Base-by-base conservation (phyloP, 768 basidiomycete genomes). In the Leccinum truebloodii region DNA sequence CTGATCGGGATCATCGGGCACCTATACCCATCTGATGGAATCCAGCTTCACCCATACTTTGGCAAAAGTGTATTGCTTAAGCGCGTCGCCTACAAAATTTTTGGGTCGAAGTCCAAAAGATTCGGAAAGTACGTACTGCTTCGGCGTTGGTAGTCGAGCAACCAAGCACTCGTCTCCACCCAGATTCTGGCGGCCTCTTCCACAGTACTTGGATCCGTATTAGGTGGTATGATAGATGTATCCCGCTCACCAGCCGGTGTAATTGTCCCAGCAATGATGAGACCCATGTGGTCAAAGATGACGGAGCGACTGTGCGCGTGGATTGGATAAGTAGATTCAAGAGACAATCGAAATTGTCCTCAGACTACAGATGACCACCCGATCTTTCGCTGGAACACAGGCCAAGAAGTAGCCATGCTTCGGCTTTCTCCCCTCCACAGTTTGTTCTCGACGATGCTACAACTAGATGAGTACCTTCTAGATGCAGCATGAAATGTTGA, bases 131-230 rank as follows among this genome's bases (percentile, higher is more conserved):
- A 58, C 76, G 26, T 70, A 86, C 83, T 70, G 63, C 83, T 64
- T 28, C 76, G 69, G 37, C 79, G 80, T 56, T 77, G 80, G 63
- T 81, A 90, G 57, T 90, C 83, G 4, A 78, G 74, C 20, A 87
- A 65, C 86, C 86, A 93, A 3, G 89, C 82, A 44, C 81, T 75
- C 8, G 88, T 73, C 69, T 94, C 92, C 18, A 92, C 80, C 92
- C 92, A 94, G 30, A 87, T 80, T 83, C 58, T 78, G 77, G 59
- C 74, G 80, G 18, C 86, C 87, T 39, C 24, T 28, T 78, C 73
- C 9, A 75, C 66, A 9, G 77, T 79, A 10, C 57, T 66, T 16
- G 77, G 66, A 60, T 89, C 84, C 4, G 85, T 84, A 6, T 72
- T 48, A 0, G 89, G 89, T 24, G 88, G 83, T 7, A 75, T 76